Base-by-base conservation (phyloP, 2,329 filamentous ascomycete genomes). In the Trichophyton mentagrophytes region DNA sequence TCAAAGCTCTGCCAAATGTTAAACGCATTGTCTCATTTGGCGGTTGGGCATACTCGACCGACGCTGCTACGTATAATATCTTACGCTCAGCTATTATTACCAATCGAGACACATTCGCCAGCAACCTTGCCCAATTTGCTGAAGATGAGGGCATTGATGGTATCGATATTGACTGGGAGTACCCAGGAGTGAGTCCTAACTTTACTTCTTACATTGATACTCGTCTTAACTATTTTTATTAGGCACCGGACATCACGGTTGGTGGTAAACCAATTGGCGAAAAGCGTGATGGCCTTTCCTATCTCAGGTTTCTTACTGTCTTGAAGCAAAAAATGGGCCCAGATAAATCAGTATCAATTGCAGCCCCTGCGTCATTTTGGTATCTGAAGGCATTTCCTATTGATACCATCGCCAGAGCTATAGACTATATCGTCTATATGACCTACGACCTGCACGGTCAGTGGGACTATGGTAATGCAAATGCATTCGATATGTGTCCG, bases 131-230 rank as follows among this genome's bases (percentile, higher is more conserved):
- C 63, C 59, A 74, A 33, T 73, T 81, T 64, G 17, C 79, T 58
- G 66, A 72, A 36, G 36, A 76, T 46, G 42, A 77, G 40, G 65
- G 68, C 3, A 63, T 79, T 0, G 75, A 78, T 56, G 77, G 77
- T 1, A 66, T 73, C 36, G 71, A 73, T 60, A 60, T 73, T 60
- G 74, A 76, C 49, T 72, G 67, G 64, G 76, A 71, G 61, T 65
- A 76, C 57, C 74, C 74, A 2, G 74, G 72, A 2, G 61, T 53
- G 8, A 30, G 27, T 30, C 6, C 27, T 30, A 30, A 30, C 27
- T 30, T 30, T 30, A 30, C 27, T 30, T 30, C 27, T 30, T 30
- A 30, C 27, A 30, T 6, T 30, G 27, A 7, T 30, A 30, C 27
- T 30, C 6, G 27, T 30, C 27, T 30, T 30, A 30, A 30, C 27